A percentile compares a stretch with the other conserved stretches of the same genome.
These are phyloP conservation scores for Aspergillus panamensis DNA, from an alignment of 495 filamentous ascomycete genomes.

Conservation along the genomic window DNA sequence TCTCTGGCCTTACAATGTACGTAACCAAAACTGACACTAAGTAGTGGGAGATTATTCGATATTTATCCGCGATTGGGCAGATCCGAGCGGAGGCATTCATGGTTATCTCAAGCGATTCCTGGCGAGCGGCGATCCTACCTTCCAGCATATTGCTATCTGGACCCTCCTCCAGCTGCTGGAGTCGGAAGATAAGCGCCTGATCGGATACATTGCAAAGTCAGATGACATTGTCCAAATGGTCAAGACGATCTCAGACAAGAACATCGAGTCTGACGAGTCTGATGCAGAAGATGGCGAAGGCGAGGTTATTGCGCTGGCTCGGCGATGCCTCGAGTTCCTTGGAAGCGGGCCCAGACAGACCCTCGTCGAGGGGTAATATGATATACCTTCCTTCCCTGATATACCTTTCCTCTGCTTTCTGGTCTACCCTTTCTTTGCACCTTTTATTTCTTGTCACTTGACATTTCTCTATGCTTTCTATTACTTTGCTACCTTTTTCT, in stretches of 20 bases:
- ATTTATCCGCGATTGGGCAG: conserved; percentile 89
- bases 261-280: conserved; percentile 86
- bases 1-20: neutral
- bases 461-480: conserved; percentile 3
- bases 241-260: conserved; percentile 81
- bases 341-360: conserved; percentile 57
- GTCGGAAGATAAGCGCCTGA: conserved; percentile 82
- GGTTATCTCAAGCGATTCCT: conserved; percentile 92
- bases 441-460: conserved; percentile 12
- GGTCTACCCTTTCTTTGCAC: conserved; percentile 17
- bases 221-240: conserved; percentile 89
- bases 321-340: conserved; percentile 84
- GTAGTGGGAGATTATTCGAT: conserved; percentile 94
- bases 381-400: neutral
- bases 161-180: conserved; percentile 92
- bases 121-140: conserved; percentile 89
- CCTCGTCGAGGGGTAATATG: conserved; percentile 51
- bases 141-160: conserved; percentile 99
- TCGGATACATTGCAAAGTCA: conserved; percentile 79
- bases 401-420: conserved; percentile 10
- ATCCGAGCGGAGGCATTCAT: conserved; percentile 90
- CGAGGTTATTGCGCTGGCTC: conserved; percentile 88
- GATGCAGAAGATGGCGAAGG: conserved; percentile 89
- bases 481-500: conserved; percentile 19
- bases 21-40: conserved; percentile 2